These are phyloP conservation scores for Azolla pinnata DNA, from an alignment of 75 land plant species.

Conservation along the genomic window DNA sequence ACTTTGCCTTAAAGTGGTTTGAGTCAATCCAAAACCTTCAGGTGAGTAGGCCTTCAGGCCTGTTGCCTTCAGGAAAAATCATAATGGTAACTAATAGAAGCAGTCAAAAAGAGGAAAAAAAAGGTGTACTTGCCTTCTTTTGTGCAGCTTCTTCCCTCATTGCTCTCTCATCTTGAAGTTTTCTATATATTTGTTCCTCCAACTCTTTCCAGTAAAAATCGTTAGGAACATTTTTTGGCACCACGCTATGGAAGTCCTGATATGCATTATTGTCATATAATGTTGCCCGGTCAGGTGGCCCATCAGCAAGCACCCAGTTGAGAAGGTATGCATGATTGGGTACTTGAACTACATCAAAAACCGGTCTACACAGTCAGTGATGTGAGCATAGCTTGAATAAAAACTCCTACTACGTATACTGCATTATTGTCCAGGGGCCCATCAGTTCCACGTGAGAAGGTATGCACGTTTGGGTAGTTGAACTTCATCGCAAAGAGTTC, in stretches of 20 bases:
- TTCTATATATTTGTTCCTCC: conserved; percentile 40
- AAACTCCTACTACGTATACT: too few species aligned
- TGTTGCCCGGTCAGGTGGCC: conserved; percentile 54
- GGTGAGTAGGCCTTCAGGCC: too few species aligned
- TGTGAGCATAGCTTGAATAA: too few species aligned
- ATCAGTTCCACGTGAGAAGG: too few species aligned
- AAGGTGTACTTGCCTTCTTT: conserved; percentile 46
- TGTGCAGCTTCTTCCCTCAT: conserved; percentile 46
- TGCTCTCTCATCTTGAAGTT: conserved; percentile 54
- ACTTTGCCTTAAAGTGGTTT: too few species aligned
- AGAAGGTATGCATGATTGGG: conserved; percentile 60
- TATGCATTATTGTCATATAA: conserved; percentile 66
- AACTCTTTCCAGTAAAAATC: conserved; percentile 68
- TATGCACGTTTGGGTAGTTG: too few species aligned
- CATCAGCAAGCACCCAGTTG: conserved; percentile 93
- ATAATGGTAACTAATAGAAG: too few species aligned
- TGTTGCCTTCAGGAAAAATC: too few species aligned
- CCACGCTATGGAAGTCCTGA: conserved; percentile 76
- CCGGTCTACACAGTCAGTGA: too few species aligned
- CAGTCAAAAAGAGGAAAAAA: too few species aligned
- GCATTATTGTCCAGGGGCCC: too few species aligned
- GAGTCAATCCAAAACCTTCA: background rate
- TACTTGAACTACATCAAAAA: conserved; percentile 42
- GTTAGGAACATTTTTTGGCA: conserved; percentile 36
- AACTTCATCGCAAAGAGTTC: too few species aligned